Evolutionary conservation across 2,329 filamentous ascomycete genomes (phyloP).

Genomic region (Nemania sp.): DNA sequence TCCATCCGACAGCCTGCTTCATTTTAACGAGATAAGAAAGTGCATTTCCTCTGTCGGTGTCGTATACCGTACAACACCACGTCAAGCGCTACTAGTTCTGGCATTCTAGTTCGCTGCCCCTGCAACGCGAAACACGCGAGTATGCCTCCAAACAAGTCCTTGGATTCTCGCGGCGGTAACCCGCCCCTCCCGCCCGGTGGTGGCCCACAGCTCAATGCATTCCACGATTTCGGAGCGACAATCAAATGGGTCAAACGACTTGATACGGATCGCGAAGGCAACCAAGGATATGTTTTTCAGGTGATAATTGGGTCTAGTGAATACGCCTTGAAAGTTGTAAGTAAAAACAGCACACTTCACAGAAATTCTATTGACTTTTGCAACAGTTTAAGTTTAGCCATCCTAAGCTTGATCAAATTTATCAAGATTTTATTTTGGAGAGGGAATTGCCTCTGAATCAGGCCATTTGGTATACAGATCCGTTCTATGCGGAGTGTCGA

Average conservation of each 20-base stretch:
- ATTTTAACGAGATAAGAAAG: no score
- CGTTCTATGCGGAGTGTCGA: constrained; percentile 15
- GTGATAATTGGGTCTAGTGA: neutral
- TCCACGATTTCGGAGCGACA: neutral
- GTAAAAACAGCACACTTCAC: neutral
- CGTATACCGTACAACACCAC: no score
- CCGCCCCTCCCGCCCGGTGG: neutral
- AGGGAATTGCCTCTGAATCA: neutral
- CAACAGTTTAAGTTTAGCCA: constrained; percentile 3
- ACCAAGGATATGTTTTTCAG: neutral
- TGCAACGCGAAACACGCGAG: neutral
- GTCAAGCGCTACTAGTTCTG: no score
- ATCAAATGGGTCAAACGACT: constrained; percentile 12
- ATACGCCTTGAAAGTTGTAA: constrained; percentile 11
- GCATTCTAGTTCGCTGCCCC: no score
- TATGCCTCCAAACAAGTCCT: neutral
- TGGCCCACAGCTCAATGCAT: neutral
- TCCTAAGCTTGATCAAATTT: neutral
- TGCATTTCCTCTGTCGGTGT: no score
- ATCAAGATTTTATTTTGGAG: neutral
- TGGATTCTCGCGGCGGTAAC: neutral
- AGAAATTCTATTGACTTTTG: neutral
- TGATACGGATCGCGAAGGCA: constrained; percentile 5
- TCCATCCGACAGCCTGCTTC: no score
- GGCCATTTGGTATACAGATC: neutral